phyloP scores from a whole-genome alignment of 2,329 filamentous ascomycete species.

The Malbranchea cinnamomea region DNA sequence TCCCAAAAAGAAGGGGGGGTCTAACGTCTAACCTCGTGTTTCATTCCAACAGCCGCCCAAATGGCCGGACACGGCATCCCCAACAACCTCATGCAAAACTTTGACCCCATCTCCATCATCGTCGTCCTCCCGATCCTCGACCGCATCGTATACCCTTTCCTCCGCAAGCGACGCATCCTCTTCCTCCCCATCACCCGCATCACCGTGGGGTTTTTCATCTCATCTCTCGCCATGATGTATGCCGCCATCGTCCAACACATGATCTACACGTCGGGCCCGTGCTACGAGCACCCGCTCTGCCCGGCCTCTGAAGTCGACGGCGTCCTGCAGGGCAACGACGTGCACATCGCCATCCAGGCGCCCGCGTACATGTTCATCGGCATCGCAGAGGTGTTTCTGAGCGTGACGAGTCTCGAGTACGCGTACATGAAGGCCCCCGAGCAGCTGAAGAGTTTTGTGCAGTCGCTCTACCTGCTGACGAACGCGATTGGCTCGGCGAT shows the following conservation, averaged over 20 bases:
- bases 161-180: conserved; percentile 46
- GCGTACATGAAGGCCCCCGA: conserved; percentile 58
- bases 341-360: conserved; percentile 30
- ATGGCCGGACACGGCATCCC: conserved; percentile 54
- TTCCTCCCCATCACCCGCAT: conserved; percentile 68
- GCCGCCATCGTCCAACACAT: conserved; percentile 40
- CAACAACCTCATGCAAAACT: conserved; percentile 61
- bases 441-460: conserved; percentile 49
- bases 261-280: conserved; percentile 39
- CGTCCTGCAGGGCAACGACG: conserved; percentile 19
- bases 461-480: conserved; percentile 41
- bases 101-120: conserved; percentile 60
- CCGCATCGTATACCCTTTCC: conserved; percentile 48
- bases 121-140: conserved; percentile 61
- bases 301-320: conserved; percentile 18
- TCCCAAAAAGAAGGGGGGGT: conserved; percentile 3
- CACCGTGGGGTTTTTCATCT: conserved; percentile 51
- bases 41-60: conserved; percentile 26
- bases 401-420: conserved; percentile 55
- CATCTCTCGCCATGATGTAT: conserved; percentile 45
- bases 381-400: conserved; percentile 43
- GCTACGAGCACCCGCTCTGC: conserved; percentile 30
- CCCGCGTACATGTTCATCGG: conserved; percentile 31
- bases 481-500: conserved; percentile 43
- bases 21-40: conserved; percentile 9